Evolutionary conservation across 169 alveolate species (phyloP).

Genomic region (Babesia sp.): DNA sequence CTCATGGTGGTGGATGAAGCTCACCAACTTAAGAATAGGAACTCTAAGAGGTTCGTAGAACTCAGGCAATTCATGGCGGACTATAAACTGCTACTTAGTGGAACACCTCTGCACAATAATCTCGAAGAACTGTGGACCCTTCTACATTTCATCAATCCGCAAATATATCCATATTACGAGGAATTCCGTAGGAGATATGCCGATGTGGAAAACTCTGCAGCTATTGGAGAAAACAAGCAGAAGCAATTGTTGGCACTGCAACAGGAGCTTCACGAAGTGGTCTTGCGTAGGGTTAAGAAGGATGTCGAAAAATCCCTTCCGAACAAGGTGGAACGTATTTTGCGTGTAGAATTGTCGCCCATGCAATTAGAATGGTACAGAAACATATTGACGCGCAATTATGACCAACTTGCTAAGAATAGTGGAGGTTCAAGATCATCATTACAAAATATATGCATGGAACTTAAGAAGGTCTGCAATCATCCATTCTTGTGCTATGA

Average conservation of each 20-base stretch:
- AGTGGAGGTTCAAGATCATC: slow-evolving; percentile 88
- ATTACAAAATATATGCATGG: slow-evolving; percentile 91
- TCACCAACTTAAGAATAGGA: slow-evolving; percentile 89
- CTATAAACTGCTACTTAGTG: slow-evolving; percentile 88
- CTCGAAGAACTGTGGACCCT: slow-evolving; percentile 95
- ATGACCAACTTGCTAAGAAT: slow-evolving; percentile 85
- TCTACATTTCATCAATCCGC: slow-evolving; percentile 93
- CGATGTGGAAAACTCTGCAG: slow-evolving; percentile 84
- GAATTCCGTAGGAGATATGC: slow-evolving; percentile 81
- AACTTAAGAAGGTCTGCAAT: slow-evolving; percentile 95
- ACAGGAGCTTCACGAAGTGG: slow-evolving; percentile 84
- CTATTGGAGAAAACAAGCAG: slow-evolving; percentile 86
- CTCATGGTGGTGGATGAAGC: slow-evolving; percentile 93
- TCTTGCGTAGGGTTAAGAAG: slow-evolving; percentile 86
- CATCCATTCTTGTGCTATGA: slow-evolving; percentile 97
- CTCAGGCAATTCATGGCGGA: slow-evolving; percentile 86
- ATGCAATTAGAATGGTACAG: slow-evolving; percentile 85
- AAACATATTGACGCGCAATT: slow-evolving; percentile 84
- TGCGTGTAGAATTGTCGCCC: slow-evolving; percentile 89
- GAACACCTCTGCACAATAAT: slow-evolving; percentile 95
- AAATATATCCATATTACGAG: slow-evolving; percentile 76
- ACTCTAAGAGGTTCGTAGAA: slow-evolving; percentile 84
- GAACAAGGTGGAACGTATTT: slow-evolving; percentile 86
- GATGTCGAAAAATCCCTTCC: slow-evolving; percentile 90
- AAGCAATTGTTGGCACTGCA: slow-evolving; percentile 84